Evolutionary conservation across 805 yeast genomes (phyloP), one percentile per base, ranked within the genome.

Genomic region (Metschnikowia borealis): DNA sequence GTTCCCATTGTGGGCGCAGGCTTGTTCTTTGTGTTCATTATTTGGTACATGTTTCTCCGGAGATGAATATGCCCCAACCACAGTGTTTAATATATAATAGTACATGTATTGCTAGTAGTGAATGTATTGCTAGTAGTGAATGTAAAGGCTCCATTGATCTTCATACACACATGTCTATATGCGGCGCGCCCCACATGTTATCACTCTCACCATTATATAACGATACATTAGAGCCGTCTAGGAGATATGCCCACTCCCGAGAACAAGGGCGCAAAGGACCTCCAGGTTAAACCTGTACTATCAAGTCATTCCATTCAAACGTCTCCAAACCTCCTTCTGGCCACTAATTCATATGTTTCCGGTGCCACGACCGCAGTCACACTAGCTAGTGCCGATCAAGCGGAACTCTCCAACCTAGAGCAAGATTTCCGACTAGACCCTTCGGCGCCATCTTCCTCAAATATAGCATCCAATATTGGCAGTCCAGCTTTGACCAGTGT

Each of bases 1-100:
- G 87, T 89, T 2, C 98, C 98, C 2, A 75, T 92, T 36, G 88
- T 78, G 8, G 85, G 90, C 14, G 77, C 86, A 23, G 84, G 84
- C 1, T 71, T 92, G 37, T 68, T 91, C 44, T 70, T 87, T 53
- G 83, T 89, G 20, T 88, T 91, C 63, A 68, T 94, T 47, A 69
- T 92, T 34, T 94, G 95, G 88, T 90, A 89, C 79, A 74, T 87
- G 64, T 82, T 88, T 54, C 70, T 87, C 34, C 60, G 60, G 39
- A 45, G 51, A 17, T 45, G 42, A 38, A 23, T 8, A 23, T 11
- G 18, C 17, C 8, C n/a, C 31, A 14, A 8, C 23, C 41, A 8
- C 18, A 38, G 14, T 38, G 32, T 23, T 17, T 7, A 38, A 23
- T 14, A 38, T 38, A 38, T 23, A 21, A 38, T 38, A 21, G 6